Evolutionary conservation across 2,329 filamentous ascomycete genomes (phyloP), one percentile per base, ranked within the genome.

Genomic region (Ophiostoma australiae): DNA sequence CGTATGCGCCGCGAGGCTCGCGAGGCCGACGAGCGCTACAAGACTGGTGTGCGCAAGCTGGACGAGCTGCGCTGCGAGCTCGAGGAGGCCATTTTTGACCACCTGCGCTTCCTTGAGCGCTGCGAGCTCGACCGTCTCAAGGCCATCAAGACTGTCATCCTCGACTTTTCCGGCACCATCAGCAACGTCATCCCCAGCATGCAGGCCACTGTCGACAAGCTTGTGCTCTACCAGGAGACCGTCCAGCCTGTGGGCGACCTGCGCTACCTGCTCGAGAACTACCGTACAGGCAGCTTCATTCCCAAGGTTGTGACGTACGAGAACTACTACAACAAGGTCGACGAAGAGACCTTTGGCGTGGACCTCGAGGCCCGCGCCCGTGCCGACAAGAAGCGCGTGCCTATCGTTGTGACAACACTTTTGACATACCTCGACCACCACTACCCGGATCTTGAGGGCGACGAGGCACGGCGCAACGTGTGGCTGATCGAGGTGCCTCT

Each of bases 141-240:
- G 84, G 95, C 96, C 27, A 95, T 99, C 85, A 98, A 99, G 85
- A 94, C 94, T 33, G 96, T 99, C 69, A 90, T 99, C 73, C 87
- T 99, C 63, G 96, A 99, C 81, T 98, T 99, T 80, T 97, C 94
- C 4, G 95, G 95, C 66, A 93, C 94, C 52, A 92, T 99, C 79
- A 94, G 94, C 84, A 99, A 99, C 77, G 94, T 97, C 76, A 98
- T 99, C 74, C 96, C 95, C 23, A 96, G 92, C 77, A 83, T 99
- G 73, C 95, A 98, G 81, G 94, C 94, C 72, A 93, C 94, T 0
- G 93, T 99, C 33, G 95, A 99, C 82, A 93, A 96, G 78, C 97
- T 99, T 94, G 93, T 99, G 89, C 86, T 99, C 67, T 99, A 96
- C 82, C 95, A 99, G 80, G 95, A 99, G 83, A 98, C 95, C 0